Base-by-base conservation (phyloP, 2,329 filamentous ascomycete genomes). In the Fonsecaea nubica region DNA sequence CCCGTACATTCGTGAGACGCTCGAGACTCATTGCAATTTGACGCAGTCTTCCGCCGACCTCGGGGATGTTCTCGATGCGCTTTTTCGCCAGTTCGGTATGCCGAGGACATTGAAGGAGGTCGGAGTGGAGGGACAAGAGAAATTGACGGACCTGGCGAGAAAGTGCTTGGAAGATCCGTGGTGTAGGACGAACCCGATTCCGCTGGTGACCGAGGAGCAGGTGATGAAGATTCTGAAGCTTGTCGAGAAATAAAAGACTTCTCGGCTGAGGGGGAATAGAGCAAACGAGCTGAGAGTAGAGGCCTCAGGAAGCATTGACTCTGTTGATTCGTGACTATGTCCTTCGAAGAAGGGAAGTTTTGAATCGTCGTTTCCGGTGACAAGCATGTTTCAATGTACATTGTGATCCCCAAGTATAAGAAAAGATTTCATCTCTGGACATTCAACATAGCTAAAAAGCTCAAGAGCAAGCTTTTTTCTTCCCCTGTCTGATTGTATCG, bases 11-110 rank as follows among this genome's bases (percentile, higher is more conserved):
- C 66, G 62, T 9, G 35, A 69, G 18, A 58, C 54, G 30, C 57
- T 63, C 35, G 62, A 62, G n/a, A 61, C 25, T 25, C 25, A 38
- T 13, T 45, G 45, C 15, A 42, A 36, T 18, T 56, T 60, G 52
- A 64, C 55, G 13, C 32, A 58, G 8, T 64, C 62, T 21, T 45
- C 21, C 5, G 40, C 67, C 15, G 67, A 71, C 59, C 48, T 71
- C 9, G 67, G 67, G 10, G 69, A 70, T 59, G 21, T 68, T 15
- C 62, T 71, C 9, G 64, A 67, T 42, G 67, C 36, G 7, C 21
- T 68, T 5, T 62, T 71, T 36, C 61, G 62, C n/a, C 62, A 69
- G 32, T 55, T 68, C 36, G 68, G 64, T 2, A 71, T 71, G 68
- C 68, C 68, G 33, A 52, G 63, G 38, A 64, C 64, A 3, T 33